Evolutionary conservation across 2,329 filamentous ascomycete genomes (phyloP).

Genomic region (Stylonectria norvegica): DNA sequence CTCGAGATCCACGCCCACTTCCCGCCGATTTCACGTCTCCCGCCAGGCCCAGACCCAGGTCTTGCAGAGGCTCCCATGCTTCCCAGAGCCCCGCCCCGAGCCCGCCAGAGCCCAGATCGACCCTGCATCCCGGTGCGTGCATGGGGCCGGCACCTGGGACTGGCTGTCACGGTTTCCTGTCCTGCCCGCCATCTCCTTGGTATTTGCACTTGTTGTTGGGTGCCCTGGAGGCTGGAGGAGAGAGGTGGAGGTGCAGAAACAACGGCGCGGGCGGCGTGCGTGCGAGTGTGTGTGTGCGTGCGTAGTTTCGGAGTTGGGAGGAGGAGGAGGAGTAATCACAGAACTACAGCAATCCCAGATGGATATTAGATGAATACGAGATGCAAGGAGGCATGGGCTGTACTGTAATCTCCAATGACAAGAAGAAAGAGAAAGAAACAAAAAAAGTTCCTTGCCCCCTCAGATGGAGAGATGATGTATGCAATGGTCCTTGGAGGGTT

Average conservation of each 20-base stretch:
- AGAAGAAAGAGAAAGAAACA: not conserved
- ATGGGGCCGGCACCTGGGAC: not conserved
- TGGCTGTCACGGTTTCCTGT: not conserved
- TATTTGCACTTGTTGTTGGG: not conserved
- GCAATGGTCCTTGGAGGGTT: too few species aligned
- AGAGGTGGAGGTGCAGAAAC: not conserved
- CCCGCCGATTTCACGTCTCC: constrained; percentile 13
- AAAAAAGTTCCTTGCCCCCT: not conserved
- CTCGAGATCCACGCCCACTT: constrained; percentile 27
- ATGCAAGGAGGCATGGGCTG: constrained; percentile 7
- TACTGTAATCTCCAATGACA: too few species aligned
- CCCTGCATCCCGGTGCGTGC: constrained; percentile 3
- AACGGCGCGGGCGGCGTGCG: too few species aligned
- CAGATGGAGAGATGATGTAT: too few species aligned
- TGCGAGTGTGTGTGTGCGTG: too few species aligned
- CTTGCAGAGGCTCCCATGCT: too few species aligned
- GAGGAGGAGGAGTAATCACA: constrained; percentile 9
- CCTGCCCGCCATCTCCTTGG: not conserved
- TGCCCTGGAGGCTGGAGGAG: too few species aligned
- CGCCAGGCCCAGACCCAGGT: constrained; percentile 1
- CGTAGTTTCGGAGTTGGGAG: constrained; percentile 15
- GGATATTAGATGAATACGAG: constrained; percentile 19
- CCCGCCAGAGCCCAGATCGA: constrained; percentile 5
- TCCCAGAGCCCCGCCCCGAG: not conserved
- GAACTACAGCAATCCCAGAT: constrained; percentile 3